Evolutionary conservation across 2,329 filamentous ascomycete species (phyloP).

Genomic region (Hypoxylon sp.): DNA sequence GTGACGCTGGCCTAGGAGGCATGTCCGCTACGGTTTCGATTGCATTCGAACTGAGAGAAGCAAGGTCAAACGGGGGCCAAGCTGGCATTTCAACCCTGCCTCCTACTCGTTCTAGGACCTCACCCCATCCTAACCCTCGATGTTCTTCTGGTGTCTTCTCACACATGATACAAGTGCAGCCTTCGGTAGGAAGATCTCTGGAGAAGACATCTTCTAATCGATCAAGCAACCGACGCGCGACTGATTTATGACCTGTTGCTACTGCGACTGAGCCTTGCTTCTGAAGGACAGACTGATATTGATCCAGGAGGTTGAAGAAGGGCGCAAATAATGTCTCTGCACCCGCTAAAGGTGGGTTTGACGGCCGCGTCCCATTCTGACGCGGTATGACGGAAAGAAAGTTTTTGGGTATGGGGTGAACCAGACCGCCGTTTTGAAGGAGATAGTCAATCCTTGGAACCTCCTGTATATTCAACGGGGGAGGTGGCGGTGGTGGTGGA

Average conservation of each 20-base stretch:
- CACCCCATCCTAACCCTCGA: constrained; percentile 90
- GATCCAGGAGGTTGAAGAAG: constrained; percentile 84
- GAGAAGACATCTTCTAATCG: constrained; percentile 95
- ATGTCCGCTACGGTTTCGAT: constrained; percentile 73
- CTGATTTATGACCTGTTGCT: constrained; percentile 92
- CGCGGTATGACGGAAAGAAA: constrained; percentile 76
- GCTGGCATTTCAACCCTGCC: constrained; percentile 86
- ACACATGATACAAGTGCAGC: constrained; percentile 90
- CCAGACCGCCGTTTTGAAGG: constrained; percentile 86
- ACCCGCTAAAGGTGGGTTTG: constrained; percentile 74
- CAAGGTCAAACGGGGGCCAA: constrained; percentile 90
- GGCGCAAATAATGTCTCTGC: constrained; percentile 84
- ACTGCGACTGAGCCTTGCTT: constrained; percentile 93
- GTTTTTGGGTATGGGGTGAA: constrained; percentile 77
- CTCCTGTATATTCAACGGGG: constrained; percentile 77
- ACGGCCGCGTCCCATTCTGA: constrained; percentile 68
- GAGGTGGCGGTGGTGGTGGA: constrained; percentile 76
- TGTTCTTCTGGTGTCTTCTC: constrained; percentile 71
- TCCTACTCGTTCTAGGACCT: constrained; percentile 92
- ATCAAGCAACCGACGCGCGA: constrained; percentile 90
- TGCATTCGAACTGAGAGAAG: constrained; percentile 71
- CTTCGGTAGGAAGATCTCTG: constrained; percentile 86
- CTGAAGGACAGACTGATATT: constrained; percentile 84
- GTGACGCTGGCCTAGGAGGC: constrained; percentile 69
- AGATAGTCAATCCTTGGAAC: constrained; percentile 91